These are phyloP conservation scores for Colletotrichum zoysiae DNA, from an alignment of 2,329 filamentous ascomycete species.

Conservation along the genomic window DNA sequence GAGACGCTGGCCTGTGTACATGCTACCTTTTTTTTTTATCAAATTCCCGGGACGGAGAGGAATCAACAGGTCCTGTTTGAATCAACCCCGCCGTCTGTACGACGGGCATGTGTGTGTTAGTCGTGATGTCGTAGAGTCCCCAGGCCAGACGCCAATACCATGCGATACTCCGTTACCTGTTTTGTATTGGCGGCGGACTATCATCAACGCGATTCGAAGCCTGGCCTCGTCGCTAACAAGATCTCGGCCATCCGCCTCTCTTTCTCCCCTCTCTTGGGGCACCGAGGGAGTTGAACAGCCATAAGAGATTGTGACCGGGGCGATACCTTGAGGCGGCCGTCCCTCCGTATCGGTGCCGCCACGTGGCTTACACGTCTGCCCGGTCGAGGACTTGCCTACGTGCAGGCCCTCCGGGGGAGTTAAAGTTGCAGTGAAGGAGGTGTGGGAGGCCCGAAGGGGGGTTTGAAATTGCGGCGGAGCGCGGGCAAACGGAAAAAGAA, in stretches of 20 bases:
- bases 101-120: too few relatives aligned
- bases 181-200: too few relatives aligned
- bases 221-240: not conserved
- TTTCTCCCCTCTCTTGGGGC: too few relatives aligned
- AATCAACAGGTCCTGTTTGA: conserved; percentile 20
- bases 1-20: conserved; percentile 17
- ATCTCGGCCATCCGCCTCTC: not conserved
- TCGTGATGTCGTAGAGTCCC: not conserved
- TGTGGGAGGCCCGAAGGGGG: too few relatives aligned
- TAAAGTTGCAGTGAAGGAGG: too few relatives aligned
- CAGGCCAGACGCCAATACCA: not conserved
- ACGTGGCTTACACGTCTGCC: not conserved
- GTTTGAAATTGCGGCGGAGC: too few relatives aligned
- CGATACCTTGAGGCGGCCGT: too few relatives aligned
- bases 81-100: not conserved
- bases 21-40: conserved; percentile 12
- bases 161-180: not conserved
- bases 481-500: too few relatives aligned
- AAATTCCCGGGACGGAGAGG: not conserved
- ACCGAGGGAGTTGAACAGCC: too few relatives aligned
- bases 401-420: not conserved
- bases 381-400: too few relatives aligned
- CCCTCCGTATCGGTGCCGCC: not conserved
- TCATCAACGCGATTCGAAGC: not conserved
- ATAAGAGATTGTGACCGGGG: too few relatives aligned